Evolutionary conservation across 1,284 basidiomycete species (phyloP), one percentile per base, ranked within the genome.

Genomic region (Stygiomarasmius scandens): DNA sequence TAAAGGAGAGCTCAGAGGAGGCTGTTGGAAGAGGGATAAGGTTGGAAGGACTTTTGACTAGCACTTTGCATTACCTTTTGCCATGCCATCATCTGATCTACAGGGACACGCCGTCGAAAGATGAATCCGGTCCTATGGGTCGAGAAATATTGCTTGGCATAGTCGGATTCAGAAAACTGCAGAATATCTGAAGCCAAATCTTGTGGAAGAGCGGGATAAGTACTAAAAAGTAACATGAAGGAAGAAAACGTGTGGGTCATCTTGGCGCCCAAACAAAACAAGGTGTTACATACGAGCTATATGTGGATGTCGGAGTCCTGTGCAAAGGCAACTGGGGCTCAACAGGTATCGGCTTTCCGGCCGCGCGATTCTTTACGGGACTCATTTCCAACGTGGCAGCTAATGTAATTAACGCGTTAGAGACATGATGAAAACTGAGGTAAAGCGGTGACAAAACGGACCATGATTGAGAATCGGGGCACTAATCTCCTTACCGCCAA

Each of bases 61-160:
- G 8, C 51, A 19, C 23, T 45, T 12, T 46, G 56, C 49, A 60
- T 43, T 50, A 85, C 87, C 80, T 90, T 92, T 71, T 96, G 93
- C 92, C 93, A 95, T 52, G 85, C 81, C 91, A 96, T 94, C 74
- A 95, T 84, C 65, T 92, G 86, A 36, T 82, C 86, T 2, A 95
- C 84, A 0, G 93, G 92, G 1, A 95, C 82, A 60, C 81, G 85
- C 47, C 92, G 81, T 61, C 86, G 78, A 69, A 95, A 90, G 57
- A 95, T 90, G 66, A 96, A 86, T 0, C 93, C 93, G 2, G 86
- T 90, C 16, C 87, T 83, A 66, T 93, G 90, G 3, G 86, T 93
- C n/a, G 93, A 90, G 69, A 96, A 95, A 69, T 95, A 96, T 64
- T 87, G 87, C 50, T 80, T 81, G 41, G 93, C 92, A 70, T 91